A percentile compares a stretch with the other conserved stretches of the same genome.
Conservation (phyloP, 1,139 yeast genomes). For the Kodamaea ohmeri region DNA sequence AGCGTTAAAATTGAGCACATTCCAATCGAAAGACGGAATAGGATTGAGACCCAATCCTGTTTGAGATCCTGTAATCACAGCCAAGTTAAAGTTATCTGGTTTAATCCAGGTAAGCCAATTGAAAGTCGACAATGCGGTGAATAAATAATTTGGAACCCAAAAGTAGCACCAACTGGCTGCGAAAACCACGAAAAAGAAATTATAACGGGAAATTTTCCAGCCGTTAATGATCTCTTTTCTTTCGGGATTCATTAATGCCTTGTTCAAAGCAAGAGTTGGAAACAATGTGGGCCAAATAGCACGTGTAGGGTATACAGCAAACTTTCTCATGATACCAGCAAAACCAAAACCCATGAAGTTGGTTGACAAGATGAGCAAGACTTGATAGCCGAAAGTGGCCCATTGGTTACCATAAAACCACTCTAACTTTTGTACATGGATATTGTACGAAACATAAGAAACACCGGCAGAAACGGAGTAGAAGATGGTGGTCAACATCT, state of each 20-base stretch:
- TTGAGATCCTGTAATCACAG: constrained; percentile 17
- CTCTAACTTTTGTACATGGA: constrained; percentile 18
- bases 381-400: constrained; percentile 19
- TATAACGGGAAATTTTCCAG: constrained; percentile 21
- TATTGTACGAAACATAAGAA: constrained; percentile 17
- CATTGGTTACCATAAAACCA: constrained; percentile 17
- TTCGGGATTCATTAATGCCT: constrained; percentile 19
- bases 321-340: constrained; percentile 22
- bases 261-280: constrained; percentile 21
- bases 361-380: constrained; percentile 16
- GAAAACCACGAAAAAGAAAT: constrained; percentile 15
- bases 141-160: constrained; percentile 22
- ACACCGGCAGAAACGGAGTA: constrained; percentile 17
- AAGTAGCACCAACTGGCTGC: constrained; percentile 18
- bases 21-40: constrained; percentile 21
- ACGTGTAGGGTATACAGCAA: constrained; percentile 17
- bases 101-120: constrained; percentile 24
- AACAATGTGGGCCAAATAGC: constrained; percentile 21
- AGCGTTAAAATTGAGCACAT: constrained; percentile 12
- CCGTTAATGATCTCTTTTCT: constrained; percentile 19
- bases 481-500: constrained; percentile 21
- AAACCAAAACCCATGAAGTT: constrained; percentile 24
- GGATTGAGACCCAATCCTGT: constrained; percentile 21
- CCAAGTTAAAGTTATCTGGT: constrained; percentile 19
- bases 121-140: constrained; percentile 18